Conservation (phyloP, 208 protist genomes). For the Herpetomonas muscarum region DNA sequence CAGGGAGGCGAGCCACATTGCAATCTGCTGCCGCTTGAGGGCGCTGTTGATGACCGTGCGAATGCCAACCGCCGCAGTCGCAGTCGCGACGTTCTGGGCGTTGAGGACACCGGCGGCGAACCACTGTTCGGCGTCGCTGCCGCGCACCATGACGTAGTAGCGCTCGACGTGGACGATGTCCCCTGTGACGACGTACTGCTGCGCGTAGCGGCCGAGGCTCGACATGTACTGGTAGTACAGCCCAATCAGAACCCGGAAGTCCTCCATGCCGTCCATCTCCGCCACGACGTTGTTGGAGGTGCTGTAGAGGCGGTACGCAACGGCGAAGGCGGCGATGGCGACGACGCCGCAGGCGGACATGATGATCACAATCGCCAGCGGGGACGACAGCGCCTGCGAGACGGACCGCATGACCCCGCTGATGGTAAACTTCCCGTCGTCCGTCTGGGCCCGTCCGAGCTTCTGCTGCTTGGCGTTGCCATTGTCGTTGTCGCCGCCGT, state of each 20-base stretch:
- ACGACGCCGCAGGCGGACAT: background rate
- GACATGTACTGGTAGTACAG: conserved; percentile 9
- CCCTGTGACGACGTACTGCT: conserved; percentile 20
- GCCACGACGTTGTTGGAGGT: background rate
- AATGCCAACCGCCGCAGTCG: background rate
- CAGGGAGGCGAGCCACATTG: conserved; percentile 18
- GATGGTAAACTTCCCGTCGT: no score
- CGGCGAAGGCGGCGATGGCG: conserved; percentile 3
- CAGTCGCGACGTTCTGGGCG: background rate
- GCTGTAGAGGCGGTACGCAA: conserved; percentile 6
- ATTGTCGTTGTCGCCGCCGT: background rate
- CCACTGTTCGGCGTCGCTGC: background rate
- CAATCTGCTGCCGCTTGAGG: conserved; percentile 12
- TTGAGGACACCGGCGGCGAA: conserved; percentile 3
- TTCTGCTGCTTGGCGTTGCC: no score
- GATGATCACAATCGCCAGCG: background rate
- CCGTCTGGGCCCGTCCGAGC: no score
- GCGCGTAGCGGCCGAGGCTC: conserved; percentile 1
- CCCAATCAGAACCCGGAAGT: background rate
- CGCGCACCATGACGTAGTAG: conserved; percentile 10
- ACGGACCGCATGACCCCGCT: no score
- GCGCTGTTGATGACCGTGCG: conserved; percentile 18
- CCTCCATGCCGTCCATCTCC: background rate
- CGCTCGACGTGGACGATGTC: conserved; percentile 12
- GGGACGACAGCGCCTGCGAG: no score